Percentiles rank a stretch among this genome's conserved stretches.
These are phyloP conservation scores for Sergeia podlipaevii DNA, from an alignment of 208 protist species.

Conservation along the genomic window DNA sequence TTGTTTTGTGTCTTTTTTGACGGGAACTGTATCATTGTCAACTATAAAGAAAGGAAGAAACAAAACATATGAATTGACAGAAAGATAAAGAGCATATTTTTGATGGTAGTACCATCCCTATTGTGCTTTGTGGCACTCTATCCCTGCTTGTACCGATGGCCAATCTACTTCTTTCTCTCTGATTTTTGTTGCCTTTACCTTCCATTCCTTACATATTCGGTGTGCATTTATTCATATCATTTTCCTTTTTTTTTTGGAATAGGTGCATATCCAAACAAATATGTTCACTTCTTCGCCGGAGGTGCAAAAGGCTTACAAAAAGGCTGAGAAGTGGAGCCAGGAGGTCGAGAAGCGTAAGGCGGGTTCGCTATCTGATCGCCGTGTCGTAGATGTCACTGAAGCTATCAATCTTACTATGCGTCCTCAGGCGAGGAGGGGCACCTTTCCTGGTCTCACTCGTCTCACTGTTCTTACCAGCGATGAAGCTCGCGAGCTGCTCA, in stretches of 20 bases:
- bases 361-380: neutral
- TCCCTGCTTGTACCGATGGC: too few species aligned
- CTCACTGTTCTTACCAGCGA: conserved; percentile 25
- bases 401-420: conserved; percentile 37
- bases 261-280: neutral
- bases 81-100: too few species aligned
- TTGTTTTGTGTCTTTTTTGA: too few species aligned
- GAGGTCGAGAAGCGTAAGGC: conserved; percentile 18
- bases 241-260: conserved; percentile 12
- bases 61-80: too few species aligned
- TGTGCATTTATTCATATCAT: conserved; percentile 12
- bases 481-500: conserved; percentile 25
- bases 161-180: conserved; percentile 3
- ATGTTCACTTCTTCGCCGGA: neutral
- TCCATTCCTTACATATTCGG: neutral
- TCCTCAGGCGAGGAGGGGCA: conserved; percentile 17
- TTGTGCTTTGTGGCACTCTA: too few species aligned
- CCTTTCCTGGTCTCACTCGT: conserved; percentile 26
- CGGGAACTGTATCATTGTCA: too few species aligned
- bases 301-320: conserved; percentile 25
- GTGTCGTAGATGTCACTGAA: neutral
- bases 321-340: conserved; percentile 38
- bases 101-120: too few species aligned
- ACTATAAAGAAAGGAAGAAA: too few species aligned
- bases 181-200: too few species aligned